Evolutionary conservation across 2,329 filamentous ascomycete species (phyloP).

Genomic region (Colletotrichum scovillei): DNA sequence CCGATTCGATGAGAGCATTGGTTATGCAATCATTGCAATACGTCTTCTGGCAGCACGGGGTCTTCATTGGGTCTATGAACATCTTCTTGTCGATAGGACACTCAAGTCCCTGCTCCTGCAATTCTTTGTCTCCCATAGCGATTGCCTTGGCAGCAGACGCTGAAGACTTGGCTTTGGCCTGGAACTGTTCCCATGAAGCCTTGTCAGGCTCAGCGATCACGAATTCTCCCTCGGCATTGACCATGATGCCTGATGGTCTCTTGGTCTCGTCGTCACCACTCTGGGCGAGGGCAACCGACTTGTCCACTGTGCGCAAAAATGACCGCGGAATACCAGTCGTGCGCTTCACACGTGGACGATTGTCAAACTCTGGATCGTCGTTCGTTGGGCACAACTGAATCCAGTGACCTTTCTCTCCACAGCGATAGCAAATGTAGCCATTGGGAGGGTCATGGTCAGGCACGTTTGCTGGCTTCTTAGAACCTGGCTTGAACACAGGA

Average conservation of each 20-base stretch:
- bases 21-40: conserved; percentile 99
- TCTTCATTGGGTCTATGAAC: conserved; percentile 99
- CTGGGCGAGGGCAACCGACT: conserved; percentile 79
- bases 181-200: conserved; percentile 95
- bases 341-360: conserved; percentile 90
- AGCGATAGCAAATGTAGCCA: conserved; percentile 96
- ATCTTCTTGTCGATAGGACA: conserved; percentile 97
- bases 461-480: conserved; percentile 78
- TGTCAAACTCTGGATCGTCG: conserved; percentile 95
- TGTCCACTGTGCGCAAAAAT: conserved; percentile 95
- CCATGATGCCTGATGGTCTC: conserved; percentile 90
- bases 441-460: conserved; percentile 94
- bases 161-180: conserved; percentile 90
- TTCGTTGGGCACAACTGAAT: conserved; percentile 99
- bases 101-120: conserved; percentile 88
- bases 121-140: conserved; percentile 82
- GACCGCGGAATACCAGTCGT: conserved; percentile 97
- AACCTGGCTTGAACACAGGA: conserved; percentile 67
- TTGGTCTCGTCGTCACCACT: conserved; percentile 83
- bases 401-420: conserved; percentile 98
- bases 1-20: conserved; percentile 97
- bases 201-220: conserved; percentile 97
- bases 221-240: conserved; percentile 97
- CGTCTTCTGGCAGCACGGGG: conserved; percentile 96
- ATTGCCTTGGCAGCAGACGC: conserved; percentile 84